Evolutionary conservation across 1,284 basidiomycete genomes (phyloP), one percentile per base, ranked within the genome.

Genomic region (Ustilago bromivora): DNA sequence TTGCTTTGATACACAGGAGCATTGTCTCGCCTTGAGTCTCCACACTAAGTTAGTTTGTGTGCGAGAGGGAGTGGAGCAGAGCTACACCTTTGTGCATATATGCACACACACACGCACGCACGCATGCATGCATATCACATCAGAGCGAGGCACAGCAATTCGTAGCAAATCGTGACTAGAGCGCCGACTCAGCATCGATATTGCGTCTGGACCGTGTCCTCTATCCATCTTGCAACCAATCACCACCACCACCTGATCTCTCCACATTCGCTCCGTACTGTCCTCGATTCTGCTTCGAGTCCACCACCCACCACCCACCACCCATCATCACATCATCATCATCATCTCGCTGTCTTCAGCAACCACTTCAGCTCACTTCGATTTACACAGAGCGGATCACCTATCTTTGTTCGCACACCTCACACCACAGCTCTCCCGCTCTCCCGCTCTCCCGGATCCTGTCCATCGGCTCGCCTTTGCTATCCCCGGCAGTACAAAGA

Each of bases 71-170:
- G 46, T 19, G 46, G 9, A 17, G 13, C 9, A n/a, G 17, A 40
- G 49, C 59, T 61, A 51, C 59, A 43, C 19, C 35, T 36, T 53
- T 31, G 51, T 61, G 60, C 60, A 61, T 54, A 17, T 28, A 41
- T 52, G 58, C 58, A 58, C 28, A 31, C 43, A 46, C 43, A 46
- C 43, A 13, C 43, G 17, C 43, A 46, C 36, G 12, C 36, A 36
- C 36, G 19, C 47, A 51, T 28, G 23, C 32, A 57, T 41, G 12
- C 54, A 40, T 40, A 57, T 28, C 40, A 15, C 41, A 47, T 57
- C 41, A n/a, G 31, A 2, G 6, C 31, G n/a, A 51, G 8, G 23
- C 23, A 49, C 46, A 28, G 23, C 23, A 23, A 19, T 23, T 23
- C 23, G 2, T 23, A 41, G 40, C 40, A 17, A 13, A 11, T 38